Evolutionary conservation across 2,329 filamentous ascomycete species (phyloP).

Genomic region (Laburnicola sp.): DNA sequence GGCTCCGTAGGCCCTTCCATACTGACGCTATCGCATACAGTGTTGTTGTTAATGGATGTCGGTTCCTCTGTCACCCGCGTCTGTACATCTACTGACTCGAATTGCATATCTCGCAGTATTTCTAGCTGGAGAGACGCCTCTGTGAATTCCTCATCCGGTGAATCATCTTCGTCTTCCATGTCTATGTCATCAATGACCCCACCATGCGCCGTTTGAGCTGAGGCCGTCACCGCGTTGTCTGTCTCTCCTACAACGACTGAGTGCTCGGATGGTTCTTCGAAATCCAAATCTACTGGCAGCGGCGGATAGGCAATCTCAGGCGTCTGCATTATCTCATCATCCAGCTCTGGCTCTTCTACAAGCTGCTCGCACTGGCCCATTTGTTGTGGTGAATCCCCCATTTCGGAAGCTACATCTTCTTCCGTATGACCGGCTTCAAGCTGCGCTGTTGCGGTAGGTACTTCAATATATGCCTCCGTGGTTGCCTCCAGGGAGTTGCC

Average conservation of each 20-base stretch:
- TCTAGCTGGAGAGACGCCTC: conserved; percentile 39
- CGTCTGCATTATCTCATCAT: background rate
- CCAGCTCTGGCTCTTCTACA: background rate
- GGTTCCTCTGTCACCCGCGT: background rate
- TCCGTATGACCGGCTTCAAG: background rate
- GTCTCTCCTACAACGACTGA: background rate
- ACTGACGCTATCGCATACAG: background rate
- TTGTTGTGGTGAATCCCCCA: background rate
- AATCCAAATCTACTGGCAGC: conserved; percentile 8
- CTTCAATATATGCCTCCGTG: background rate
- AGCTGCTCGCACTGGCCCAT: background rate
- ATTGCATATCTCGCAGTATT: conserved; percentile 30
- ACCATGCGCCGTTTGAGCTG: background rate
- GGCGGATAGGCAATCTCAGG: conserved; percentile 18
- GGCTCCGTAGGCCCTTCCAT: background rate
- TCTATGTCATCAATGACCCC: background rate
- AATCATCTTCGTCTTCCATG: conserved; percentile 1
- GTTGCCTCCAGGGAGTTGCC: background rate
- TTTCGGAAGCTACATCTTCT: background rate
- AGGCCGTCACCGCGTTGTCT: background rate
- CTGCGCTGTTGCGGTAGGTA: background rate
- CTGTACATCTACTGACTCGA: too few relatives aligned
- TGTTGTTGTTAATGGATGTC: background rate
- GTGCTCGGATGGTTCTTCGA: background rate
- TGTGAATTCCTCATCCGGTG: conserved; percentile 28